Percentiles rank a stretch among this genome's conserved stretches.
Evolutionary conservation across 805 yeast species (phyloP).

Genomic region (Pachysolen tannophilus): DNA sequence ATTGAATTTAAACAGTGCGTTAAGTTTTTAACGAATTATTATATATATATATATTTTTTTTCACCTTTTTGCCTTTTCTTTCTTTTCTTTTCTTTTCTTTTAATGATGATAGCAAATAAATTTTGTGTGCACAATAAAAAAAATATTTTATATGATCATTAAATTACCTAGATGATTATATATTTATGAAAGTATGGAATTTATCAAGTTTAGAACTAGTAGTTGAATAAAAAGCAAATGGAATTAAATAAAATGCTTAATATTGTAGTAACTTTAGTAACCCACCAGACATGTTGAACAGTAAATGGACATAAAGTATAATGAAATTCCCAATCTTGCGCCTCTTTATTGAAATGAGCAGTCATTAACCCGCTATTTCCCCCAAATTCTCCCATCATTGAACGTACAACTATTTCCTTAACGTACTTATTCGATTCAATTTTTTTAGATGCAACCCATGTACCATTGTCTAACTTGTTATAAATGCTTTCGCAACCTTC

Average conservation of each 20-base stretch:
- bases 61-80: too few relatives aligned
- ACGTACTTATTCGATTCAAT: slow-evolving; percentile 30
- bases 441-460: slow-evolving; percentile 54
- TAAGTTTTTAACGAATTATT: too few relatives aligned
- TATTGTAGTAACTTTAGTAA: slow-evolving; percentile 47
- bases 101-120: too few relatives aligned
- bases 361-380: slow-evolving; percentile 85
- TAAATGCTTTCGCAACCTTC: slow-evolving; percentile 81
- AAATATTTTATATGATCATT: too few relatives aligned
- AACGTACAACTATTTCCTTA: slow-evolving; percentile 75
- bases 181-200: too few relatives aligned
- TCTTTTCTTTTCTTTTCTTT: too few relatives aligned
- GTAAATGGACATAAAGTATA: slow-evolving; percentile 74
- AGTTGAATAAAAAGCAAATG: slow-evolving; percentile 13
- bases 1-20: too few relatives aligned
- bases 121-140: too few relatives aligned
- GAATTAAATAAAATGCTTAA: slow-evolving; percentile 33
- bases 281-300: slow-evolving; percentile 97
- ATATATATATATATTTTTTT: too few relatives aligned
- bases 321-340: slow-evolving; percentile 52
- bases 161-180: too few relatives aligned
- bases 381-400: slow-evolving; percentile 95
- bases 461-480: slow-evolving; percentile 32
- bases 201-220: too few relatives aligned
- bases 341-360: slow-evolving; percentile 47